A percentile compares a stretch with the other conserved stretches of the same genome.
These are phyloP conservation scores for Beauveria rudraprayagi DNA, from an alignment of 2,329 filamentous ascomycete species.

Conservation along the genomic window DNA sequence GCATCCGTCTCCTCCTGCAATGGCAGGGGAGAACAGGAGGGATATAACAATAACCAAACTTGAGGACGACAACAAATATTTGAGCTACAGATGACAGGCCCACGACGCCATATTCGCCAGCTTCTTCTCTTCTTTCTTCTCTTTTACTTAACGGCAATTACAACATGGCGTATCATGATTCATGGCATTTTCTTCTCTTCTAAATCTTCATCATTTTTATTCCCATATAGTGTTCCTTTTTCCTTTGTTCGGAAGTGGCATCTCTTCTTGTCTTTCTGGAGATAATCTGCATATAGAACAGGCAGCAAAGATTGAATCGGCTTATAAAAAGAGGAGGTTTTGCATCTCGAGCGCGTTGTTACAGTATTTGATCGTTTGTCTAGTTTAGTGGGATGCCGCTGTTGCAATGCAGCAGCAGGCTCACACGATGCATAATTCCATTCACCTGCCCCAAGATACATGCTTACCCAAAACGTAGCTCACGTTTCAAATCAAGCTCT, in stretches of 20 bases:
- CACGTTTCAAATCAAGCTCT: not conserved
- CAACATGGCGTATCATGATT: slow-evolving; percentile 10
- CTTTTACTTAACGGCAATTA: not conserved
- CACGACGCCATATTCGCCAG: not conserved
- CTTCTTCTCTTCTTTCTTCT: not conserved
- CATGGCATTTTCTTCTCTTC: slow-evolving; percentile 11
- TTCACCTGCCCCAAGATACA: not conserved
- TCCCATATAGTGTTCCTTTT: slow-evolving; percentile 6
- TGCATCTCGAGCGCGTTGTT: not conserved
- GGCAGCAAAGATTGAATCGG: not conserved
- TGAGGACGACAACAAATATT: not conserved
- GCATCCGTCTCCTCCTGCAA: not conserved
- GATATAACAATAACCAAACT: not conserved
- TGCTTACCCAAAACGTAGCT: not conserved
- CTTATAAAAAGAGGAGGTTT: not conserved
- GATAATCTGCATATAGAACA: slow-evolving; percentile 10
- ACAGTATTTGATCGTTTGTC: not conserved
- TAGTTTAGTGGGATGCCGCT: not conserved
- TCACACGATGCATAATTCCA: not conserved
- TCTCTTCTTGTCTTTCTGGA: not conserved
- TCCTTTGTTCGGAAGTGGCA: not conserved
- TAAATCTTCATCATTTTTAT: slow-evolving; percentile 10
- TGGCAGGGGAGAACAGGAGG: not conserved
- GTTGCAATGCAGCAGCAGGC: not conserved
- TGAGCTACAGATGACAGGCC: not conserved